These are phyloP conservation scores for Pythium sp. DNA, from an alignment of 352 stramenopile species.

Conservation along the genomic window DNA sequence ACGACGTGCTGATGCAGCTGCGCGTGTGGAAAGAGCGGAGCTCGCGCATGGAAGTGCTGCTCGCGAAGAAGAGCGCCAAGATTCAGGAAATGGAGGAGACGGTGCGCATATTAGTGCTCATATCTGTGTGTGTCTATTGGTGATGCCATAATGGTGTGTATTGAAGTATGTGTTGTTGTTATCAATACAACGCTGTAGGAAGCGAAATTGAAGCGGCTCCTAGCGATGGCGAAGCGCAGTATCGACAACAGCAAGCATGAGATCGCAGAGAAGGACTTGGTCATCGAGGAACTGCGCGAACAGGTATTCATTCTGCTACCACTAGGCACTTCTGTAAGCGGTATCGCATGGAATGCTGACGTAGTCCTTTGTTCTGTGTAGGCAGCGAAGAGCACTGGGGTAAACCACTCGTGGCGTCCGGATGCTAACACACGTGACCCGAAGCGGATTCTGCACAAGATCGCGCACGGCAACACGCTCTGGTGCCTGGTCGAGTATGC, in stretches of 20 bases:
- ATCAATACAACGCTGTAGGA: conserved; percentile 33
- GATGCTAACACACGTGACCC: conserved; percentile 52
- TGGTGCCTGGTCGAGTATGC: conserved; percentile 87
- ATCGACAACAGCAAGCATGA: conserved; percentile 89
- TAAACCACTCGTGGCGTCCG: conserved; percentile 46
- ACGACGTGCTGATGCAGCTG: conserved; percentile 38
- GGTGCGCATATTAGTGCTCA: conserved; percentile 21
- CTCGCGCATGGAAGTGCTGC: conserved; percentile 53
- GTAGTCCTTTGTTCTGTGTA: conserved; percentile 3
- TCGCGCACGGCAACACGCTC: conserved; percentile 50
- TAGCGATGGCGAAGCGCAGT: conserved; percentile 86
- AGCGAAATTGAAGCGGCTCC: conserved; percentile 74
- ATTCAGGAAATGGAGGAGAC: conserved; percentile 80
- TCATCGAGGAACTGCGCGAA: conserved; percentile 43
- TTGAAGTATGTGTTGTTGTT: neutral
- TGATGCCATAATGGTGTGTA: neutral
- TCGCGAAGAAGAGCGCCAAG: conserved; percentile 67
- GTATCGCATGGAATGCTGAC: neutral
- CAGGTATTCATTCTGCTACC: conserved; percentile 18
- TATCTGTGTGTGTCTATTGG: neutral
- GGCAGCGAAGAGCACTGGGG: conserved; percentile 32
- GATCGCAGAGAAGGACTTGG: conserved; percentile 57
- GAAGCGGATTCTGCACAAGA: conserved; percentile 62
- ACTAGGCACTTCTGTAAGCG: neutral
- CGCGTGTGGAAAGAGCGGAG: conserved; percentile 60